Conservation (phyloP, 257 asterid species). For the Knoxia roxburghii region DNA sequence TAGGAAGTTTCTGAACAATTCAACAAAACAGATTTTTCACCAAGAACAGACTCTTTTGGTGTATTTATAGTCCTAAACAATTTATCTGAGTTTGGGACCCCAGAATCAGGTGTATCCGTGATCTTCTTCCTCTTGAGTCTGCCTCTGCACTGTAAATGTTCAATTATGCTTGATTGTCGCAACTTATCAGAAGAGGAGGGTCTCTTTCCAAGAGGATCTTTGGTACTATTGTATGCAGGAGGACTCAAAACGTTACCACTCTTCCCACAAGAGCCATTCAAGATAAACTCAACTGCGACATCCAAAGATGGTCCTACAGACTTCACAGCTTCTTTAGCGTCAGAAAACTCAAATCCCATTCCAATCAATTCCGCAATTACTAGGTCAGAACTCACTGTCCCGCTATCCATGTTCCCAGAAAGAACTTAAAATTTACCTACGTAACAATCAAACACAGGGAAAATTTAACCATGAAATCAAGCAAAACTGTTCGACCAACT, state of each 20-base stretch:
- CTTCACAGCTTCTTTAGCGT: constrained; percentile 47
- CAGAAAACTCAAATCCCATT: constrained; percentile 62
- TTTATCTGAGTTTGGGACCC: constrained; percentile 19
- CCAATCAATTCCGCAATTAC: constrained; percentile 51
- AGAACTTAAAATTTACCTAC: neutral
- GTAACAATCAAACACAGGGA: neutral
- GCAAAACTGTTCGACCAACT: neutral
- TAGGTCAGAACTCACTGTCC: constrained; percentile 33
- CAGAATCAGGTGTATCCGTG: constrained; percentile 8
- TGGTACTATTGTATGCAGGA: constrained; percentile 10
- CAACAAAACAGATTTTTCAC: constrained; percentile 13
- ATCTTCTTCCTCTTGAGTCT: constrained; percentile 35
- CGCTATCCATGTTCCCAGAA: constrained; percentile 32
- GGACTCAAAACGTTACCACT: constrained; percentile 32
- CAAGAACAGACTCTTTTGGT: constrained; percentile 20
- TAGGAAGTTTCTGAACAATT: constrained; percentile 12
- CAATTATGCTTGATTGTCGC: constrained; percentile 51
- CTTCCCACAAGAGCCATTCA: constrained; percentile 38
- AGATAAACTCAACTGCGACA: constrained; percentile 51
- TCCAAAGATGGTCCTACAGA: constrained; percentile 61
- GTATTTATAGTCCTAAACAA: constrained; percentile 18
- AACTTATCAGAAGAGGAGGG: constrained; percentile 29
- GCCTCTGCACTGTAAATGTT: constrained; percentile 31
- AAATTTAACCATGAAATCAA: neutral
- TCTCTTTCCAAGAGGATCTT: constrained; percentile 31